Evolutionary conservation across 2,329 filamentous ascomycete genomes (phyloP), one percentile per base, ranked within the genome.

Genomic region (Paecilomyces variotii): DNA sequence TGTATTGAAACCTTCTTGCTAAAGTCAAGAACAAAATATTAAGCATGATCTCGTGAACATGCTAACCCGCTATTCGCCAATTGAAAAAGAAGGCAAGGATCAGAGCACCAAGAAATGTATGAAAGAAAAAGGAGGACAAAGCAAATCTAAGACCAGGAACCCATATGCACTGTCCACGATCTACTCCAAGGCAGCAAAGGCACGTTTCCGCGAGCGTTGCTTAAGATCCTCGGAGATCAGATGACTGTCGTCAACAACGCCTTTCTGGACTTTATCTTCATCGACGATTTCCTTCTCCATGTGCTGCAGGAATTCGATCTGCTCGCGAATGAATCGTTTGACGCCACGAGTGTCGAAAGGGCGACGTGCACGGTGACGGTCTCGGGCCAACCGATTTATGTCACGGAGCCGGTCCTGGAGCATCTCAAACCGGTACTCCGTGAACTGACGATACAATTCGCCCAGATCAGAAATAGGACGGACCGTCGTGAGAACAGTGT

Each of bases 341-440:
- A 64, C 57, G 26, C 59, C 62, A 26, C 58, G 54, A 34, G 71
- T 73, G 56, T 72, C 65, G 55, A 74, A 74, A 6, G 60, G 60
- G 25, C 72, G 67, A 54, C 59, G 63, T 10, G 71, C 69, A 30
- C 67, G 64, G 61, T 71, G 72, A 54, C 65, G 65, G 49, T 73
- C 72, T 54, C 64, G 67, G 59, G 65, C 66, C 58, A 64, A 59
- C 58, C 61, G 59, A 27, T 64, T 64, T 55, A 62, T 62, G 26
- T 62, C 60, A 10, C 64, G 64, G 59, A 84, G 71, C 0, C 84
- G 80, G 67, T 86, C 82, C 67, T 86, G 81, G 14, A 87, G 73
- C 14, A 86, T 84, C 63, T 86, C 80, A 3, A 87, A 77, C 2
- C 85, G 81, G 68, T 88, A 88, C 64, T 84, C 79, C 7, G 76